These are phyloP conservation scores for Stropharia rugosoannulata DNA, from an alignment of 768 basidiomycete species.

Conservation along the genomic window DNA sequence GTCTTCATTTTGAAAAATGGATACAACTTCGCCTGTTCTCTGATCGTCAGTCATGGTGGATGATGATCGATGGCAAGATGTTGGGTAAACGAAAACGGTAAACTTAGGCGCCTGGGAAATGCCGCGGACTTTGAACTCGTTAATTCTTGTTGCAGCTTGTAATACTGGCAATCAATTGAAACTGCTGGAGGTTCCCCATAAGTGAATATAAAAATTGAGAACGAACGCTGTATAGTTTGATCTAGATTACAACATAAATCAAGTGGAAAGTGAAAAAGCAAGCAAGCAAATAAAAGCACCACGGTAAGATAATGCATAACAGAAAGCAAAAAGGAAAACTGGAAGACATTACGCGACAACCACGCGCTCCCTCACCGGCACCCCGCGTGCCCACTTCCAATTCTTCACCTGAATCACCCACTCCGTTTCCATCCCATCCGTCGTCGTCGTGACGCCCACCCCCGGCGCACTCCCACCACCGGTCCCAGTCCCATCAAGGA, in stretches of 20 bases:
- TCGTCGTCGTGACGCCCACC: conserved; percentile 1
- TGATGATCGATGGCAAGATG: no score
- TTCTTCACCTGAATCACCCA: conserved; percentile 40
- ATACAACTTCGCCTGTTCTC: no score
- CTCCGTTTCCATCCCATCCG: conserved; percentile 30
- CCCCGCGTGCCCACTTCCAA: conserved; percentile 37
- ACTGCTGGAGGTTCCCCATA: no score
- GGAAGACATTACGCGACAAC: neutral
- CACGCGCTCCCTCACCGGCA: neutral
- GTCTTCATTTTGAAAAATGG: neutral
- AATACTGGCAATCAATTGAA: no score
- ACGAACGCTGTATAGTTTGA: neutral
- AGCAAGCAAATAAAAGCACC: neutral
- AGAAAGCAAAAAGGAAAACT: neutral
- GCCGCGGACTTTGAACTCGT: no score
- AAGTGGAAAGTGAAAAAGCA: neutral
- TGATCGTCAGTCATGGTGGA: no score
- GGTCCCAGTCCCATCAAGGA: conserved; percentile 21
- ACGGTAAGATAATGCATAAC: neutral
- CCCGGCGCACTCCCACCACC: no score
- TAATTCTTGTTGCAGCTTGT: no score
- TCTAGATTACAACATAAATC: neutral
- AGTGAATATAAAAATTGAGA: no score
- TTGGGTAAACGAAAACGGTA: no score
- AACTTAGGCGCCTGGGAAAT: no score